Evolutionary conservation across 2,329 filamentous ascomycete genomes (phyloP).

Genomic region (Ramichloridium luteum): DNA sequence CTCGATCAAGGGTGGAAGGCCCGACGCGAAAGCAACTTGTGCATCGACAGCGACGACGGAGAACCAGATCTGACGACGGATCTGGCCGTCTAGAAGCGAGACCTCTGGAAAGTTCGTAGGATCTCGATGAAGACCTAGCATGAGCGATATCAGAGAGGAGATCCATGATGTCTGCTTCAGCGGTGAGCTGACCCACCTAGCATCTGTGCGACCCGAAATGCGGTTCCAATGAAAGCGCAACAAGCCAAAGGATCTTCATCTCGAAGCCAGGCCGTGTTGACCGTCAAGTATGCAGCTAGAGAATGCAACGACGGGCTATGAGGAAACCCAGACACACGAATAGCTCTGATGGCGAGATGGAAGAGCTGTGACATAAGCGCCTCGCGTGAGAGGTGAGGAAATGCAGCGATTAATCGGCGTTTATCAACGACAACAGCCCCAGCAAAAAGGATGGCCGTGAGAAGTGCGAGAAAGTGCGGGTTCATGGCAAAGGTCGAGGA

Average conservation of each 20-base stretch:
- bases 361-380: constrained; percentile 13
- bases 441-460: constrained; percentile 15
- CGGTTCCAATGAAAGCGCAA: constrained; percentile 37
- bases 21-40: constrained; percentile 39
- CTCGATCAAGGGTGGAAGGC: constrained; percentile 35
- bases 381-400: constrained; percentile 13
- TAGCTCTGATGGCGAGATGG: constrained; percentile 13
- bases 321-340: constrained; percentile 26
- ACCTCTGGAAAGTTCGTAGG: constrained; percentile 35
- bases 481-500: constrained; percentile 12
- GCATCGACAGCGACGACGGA: constrained; percentile 38
- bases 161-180: too few species aligned
- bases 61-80: constrained; percentile 37
- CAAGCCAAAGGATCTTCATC: constrained; percentile 38
- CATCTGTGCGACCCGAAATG: constrained; percentile 35
- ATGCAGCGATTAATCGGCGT: constrained; percentile 11
- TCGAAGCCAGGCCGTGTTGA: constrained; percentile 25
- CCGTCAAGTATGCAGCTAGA: constrained; percentile 34
- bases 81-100: constrained; percentile 32
- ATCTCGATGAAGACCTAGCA: constrained; percentile 37
- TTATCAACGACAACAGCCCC: constrained; percentile 14
- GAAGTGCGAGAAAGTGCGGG: constrained; percentile 13
- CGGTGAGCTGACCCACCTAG: too few species aligned
- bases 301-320: constrained; percentile 34
- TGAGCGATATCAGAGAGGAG: too few species aligned